phyloP scores from a whole-genome alignment of 2,329 filamentous ascomycete species.

The Penicillium sp. region DNA sequence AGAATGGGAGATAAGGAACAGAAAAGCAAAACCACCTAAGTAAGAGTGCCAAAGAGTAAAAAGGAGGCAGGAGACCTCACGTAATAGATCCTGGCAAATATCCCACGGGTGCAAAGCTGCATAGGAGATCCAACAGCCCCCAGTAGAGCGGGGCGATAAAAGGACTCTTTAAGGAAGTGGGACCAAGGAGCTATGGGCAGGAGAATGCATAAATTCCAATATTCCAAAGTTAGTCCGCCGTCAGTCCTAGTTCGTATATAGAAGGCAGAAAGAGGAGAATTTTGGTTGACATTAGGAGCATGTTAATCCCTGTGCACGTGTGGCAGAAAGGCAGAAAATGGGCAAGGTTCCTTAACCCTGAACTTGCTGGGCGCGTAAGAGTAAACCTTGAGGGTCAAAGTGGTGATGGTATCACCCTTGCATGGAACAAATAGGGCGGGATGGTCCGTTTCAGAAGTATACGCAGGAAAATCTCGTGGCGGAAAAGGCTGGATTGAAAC shows the following conservation, averaged over 20 bases:
- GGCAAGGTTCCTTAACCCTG: neutral
- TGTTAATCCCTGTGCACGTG: slow-evolving; percentile 26
- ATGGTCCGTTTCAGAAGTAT: slow-evolving; percentile 10
- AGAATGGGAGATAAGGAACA: neutral
- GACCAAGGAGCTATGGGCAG: slow-evolving; percentile 6
- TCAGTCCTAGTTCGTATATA: neutral
- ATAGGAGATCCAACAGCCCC: slow-evolving; percentile 4
- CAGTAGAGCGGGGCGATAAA: neutral
- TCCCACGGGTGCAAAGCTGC: slow-evolving; percentile 3
- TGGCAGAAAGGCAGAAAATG: slow-evolving; percentile 8
- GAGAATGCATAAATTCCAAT: slow-evolving; percentile 1
- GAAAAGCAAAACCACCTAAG: too few relatives aligned
- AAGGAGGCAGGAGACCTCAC: neutral
- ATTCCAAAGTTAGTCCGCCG: neutral
- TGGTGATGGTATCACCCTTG: slow-evolving; percentile 15
- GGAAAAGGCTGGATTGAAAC: slow-evolving; percentile 9
- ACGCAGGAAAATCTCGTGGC: slow-evolving; percentile 10
- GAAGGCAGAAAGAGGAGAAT: neutral
- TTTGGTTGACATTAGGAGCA: slow-evolving; percentile 15
- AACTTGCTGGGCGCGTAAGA: neutral
- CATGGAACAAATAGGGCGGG: slow-evolving; percentile 5
- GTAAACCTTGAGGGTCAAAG: slow-evolving; percentile 1
- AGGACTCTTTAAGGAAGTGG: slow-evolving; percentile 6
- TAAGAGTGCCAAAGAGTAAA: neutral
- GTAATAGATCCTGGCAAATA: neutral